Percentiles rank a stretch among this genome's conserved stretches.
Conservation (phyloP, 2,329 filamentous ascomycete genomes). For the Ceratocystis smalleyi region DNA sequence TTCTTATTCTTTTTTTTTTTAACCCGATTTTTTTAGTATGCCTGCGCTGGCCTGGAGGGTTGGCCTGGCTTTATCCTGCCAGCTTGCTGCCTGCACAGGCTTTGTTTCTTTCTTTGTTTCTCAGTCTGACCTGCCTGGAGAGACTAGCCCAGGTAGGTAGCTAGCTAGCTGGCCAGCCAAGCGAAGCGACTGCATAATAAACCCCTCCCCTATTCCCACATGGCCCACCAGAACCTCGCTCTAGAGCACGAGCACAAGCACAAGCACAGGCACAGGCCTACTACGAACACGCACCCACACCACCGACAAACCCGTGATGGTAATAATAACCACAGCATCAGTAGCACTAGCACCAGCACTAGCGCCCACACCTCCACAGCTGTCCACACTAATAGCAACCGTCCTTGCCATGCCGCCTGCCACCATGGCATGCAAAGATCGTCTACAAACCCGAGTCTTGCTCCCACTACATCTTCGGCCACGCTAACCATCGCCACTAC, state of each 20-base stretch:
- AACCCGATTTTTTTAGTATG: neutral
- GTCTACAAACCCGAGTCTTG: neutral
- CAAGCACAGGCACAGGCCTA: too few relatives aligned
- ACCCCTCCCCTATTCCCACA: neutral
- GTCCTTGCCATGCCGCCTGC: neutral
- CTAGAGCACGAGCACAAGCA: neutral
- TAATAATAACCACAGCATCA: neutral
- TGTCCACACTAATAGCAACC: neutral
- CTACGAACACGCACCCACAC: neutral
- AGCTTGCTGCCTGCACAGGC: slow-evolving; percentile 3
- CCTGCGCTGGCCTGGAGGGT: too few relatives aligned
- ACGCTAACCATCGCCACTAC: neutral
- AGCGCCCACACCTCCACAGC: too few relatives aligned
- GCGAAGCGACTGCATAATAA: neutral
- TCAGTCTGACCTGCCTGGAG: neutral
- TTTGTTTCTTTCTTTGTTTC: slow-evolving; percentile 1
- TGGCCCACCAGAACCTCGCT: neutral
- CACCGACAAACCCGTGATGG: neutral
- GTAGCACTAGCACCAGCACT: too few relatives aligned
- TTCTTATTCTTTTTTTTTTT: neutral
- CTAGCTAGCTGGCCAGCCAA: too few relatives aligned
- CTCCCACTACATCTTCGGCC: neutral
- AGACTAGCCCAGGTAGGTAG: too few relatives aligned
- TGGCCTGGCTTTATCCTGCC: neutral
- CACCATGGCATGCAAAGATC: slow-evolving; percentile 1